Conservation (phyloP, 1,284 basidiomycete species). For the Hypsizygus ulmarius region DNA sequence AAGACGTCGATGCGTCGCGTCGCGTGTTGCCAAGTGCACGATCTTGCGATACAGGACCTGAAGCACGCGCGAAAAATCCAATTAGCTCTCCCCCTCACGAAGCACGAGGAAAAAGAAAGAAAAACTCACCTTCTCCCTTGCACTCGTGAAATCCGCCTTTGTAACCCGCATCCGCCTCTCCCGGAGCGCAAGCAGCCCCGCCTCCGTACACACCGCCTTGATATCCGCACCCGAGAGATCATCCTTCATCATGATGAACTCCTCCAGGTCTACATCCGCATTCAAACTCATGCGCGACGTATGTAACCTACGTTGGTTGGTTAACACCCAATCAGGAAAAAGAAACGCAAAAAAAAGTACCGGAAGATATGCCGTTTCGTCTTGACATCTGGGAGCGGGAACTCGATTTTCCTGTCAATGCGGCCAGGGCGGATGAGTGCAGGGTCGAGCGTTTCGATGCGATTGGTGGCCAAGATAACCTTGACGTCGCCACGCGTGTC, state of each 20-base stretch:
- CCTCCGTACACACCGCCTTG: conserved; percentile 97
- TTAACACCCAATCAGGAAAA: not conserved
- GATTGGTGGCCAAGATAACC: conserved; percentile 93
- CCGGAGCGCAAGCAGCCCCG: conserved; percentile 89
- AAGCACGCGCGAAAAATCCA: conserved; percentile 12
- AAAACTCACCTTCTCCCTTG: conserved; percentile 78
- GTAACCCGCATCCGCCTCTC: conserved; percentile 97
- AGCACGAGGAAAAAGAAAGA: not conserved
- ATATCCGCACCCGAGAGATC: conserved; percentile 97
- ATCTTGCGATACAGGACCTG: too few species aligned
- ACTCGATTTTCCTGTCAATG: conserved; percentile 98
- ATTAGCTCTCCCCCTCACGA: conserved; percentile 8
- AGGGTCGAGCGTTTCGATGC: conserved; percentile 94
- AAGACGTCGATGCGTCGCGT: too few species aligned
- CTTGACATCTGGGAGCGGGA: conserved; percentile 93
- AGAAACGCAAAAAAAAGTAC: conserved; percentile 31
- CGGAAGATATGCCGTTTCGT: conserved; percentile 98
- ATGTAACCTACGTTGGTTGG: conserved; percentile 61
- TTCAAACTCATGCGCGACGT: conserved; percentile 94
- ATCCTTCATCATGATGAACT: conserved; percentile 95
- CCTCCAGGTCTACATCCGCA: conserved; percentile 94
- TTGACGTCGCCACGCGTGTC: conserved; percentile 99
- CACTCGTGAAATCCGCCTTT: conserved; percentile 85
- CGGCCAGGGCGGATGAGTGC: conserved; percentile 97
- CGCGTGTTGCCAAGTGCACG: too few species aligned